Evolutionary conservation across 192 early-diverging fungal species (phyloP).

Genomic region (Umbelopsis vinacea): DNA sequence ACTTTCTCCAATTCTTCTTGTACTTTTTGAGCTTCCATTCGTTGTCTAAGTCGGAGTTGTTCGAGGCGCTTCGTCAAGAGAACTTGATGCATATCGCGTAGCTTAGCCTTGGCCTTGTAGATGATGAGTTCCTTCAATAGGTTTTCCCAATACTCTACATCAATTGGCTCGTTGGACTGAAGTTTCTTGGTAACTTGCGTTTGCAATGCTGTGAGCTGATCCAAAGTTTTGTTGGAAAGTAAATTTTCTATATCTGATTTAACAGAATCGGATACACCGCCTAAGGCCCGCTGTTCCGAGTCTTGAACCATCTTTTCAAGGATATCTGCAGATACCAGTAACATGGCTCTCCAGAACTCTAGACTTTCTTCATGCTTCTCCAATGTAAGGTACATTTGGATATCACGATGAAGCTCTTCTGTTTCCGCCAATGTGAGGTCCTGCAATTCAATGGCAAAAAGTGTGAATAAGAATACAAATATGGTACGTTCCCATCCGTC

Average conservation of each 20-base stretch:
- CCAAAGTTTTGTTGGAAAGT: constrained; percentile 73
- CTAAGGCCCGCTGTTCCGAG: constrained; percentile 27
- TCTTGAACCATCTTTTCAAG: constrained; percentile 50
- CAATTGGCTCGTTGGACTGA: constrained; percentile 57
- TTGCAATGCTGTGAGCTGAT: constrained; percentile 75
- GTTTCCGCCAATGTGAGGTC: constrained; percentile 69
- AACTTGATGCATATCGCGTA: constrained; percentile 79
- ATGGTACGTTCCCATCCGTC: no score
- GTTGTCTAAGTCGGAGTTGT: constrained; percentile 65
- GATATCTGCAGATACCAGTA: constrained; percentile 78
- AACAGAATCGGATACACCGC: constrained; percentile 51
- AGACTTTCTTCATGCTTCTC: constrained; percentile 77
- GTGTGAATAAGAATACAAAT: no score
- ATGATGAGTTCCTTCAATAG: constrained; percentile 76
- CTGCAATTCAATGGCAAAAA: constrained; percentile 25
- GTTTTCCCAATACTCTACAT: constrained; percentile 96
- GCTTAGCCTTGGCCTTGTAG: constrained; percentile 81
- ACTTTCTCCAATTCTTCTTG: constrained; percentile 56
- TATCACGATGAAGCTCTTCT: constrained; percentile 84
- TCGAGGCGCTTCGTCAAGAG: constrained; percentile 76
- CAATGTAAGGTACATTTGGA: constrained; percentile 84
- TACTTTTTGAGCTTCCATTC: constrained; percentile 58
- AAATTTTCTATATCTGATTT: constrained; percentile 71
- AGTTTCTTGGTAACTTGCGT: constrained; percentile 78
- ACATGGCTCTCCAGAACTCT: constrained; percentile 88